Conservation (phyloP, 305 asterid genomes). For the Euphrasia arctica region DNA sequence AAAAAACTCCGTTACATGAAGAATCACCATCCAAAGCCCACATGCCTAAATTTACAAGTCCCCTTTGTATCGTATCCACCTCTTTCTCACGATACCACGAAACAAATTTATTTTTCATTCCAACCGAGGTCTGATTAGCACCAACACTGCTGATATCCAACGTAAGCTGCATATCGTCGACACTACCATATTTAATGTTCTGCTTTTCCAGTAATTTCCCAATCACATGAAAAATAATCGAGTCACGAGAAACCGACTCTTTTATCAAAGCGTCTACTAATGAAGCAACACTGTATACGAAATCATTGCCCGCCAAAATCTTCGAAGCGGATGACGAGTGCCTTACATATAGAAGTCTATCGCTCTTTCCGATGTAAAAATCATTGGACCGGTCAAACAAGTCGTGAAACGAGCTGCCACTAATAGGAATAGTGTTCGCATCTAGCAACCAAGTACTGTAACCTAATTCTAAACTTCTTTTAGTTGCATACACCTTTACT, state of each 20-base stretch:
- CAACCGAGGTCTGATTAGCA: conserved; percentile 31
- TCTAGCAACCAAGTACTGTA: conserved; percentile 50
- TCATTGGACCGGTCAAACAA: conserved; percentile 34
- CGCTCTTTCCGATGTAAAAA: conserved; percentile 43
- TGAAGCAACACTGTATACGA: conserved; percentile 32
- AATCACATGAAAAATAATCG: conserved; percentile 34
- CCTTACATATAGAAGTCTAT: conserved; percentile 38
- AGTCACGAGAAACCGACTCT: conserved; percentile 30
- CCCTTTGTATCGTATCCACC: conserved; percentile 38
- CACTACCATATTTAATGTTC: conserved; percentile 26
- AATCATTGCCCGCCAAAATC: conserved; percentile 41
- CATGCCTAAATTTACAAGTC: conserved; percentile 42
- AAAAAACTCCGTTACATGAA: conserved; percentile 60
- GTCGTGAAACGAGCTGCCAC: conserved; percentile 36
- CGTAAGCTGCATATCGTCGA: conserved; percentile 45
- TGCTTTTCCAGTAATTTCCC: conserved; percentile 44
- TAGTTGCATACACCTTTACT: conserved; percentile 44
- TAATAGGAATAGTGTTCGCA: conserved; percentile 48
- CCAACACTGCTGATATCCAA: conserved; percentile 28
- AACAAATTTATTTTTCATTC: conserved; percentile 33
- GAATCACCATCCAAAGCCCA: conserved; percentile 62
- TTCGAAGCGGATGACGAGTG: conserved; percentile 46
- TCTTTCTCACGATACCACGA: conserved; percentile 43
- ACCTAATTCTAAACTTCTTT: conserved; percentile 52
- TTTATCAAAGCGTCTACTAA: conserved; percentile 29